Conservation (phyloP, 139 green algal genomes). For the Micromonas commoda region DNA sequence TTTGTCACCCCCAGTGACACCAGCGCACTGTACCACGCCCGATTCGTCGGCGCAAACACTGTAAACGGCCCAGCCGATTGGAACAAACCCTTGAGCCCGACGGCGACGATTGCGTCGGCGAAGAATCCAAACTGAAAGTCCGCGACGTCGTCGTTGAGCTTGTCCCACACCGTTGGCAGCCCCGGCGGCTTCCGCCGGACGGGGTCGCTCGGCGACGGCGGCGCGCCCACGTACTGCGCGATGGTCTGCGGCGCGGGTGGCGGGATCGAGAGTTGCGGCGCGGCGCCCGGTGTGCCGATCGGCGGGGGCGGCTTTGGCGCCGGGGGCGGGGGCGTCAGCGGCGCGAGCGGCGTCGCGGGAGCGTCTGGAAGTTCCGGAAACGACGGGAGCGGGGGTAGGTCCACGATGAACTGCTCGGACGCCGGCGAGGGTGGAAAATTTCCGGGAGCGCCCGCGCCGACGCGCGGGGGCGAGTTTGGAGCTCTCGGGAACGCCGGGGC, state of each 20-base stretch:
- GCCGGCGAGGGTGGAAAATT: too few species aligned
- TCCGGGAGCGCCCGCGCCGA: too few species aligned
- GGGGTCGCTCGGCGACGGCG: too few species aligned
- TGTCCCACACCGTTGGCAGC: neutral
- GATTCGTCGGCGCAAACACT: conserved; percentile 4
- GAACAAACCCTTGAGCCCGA: neutral
- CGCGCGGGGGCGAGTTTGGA: neutral
- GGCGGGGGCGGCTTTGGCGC: too few species aligned
- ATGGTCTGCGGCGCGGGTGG: neutral
- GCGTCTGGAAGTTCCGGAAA: too few species aligned
- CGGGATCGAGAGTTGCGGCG: neutral
- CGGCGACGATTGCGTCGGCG: neutral
- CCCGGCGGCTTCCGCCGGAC: neutral
- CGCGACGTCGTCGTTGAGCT: neutral
- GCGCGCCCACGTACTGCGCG: too few species aligned
- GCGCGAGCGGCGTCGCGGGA: too few species aligned
- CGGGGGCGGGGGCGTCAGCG: too few species aligned
- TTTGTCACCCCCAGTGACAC: neutral
- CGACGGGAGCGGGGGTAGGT: too few species aligned
- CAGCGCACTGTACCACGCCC: neutral
- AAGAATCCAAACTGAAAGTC: neutral
- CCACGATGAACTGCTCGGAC: too few species aligned
- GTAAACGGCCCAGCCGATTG: neutral
- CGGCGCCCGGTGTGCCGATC: neutral
- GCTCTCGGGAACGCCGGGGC: neutral